Evolutionary conservation across 2,329 filamentous ascomycete genomes (phyloP), one percentile per base, ranked within the genome.

Genomic region (Paracamarosporium sp.): DNA sequence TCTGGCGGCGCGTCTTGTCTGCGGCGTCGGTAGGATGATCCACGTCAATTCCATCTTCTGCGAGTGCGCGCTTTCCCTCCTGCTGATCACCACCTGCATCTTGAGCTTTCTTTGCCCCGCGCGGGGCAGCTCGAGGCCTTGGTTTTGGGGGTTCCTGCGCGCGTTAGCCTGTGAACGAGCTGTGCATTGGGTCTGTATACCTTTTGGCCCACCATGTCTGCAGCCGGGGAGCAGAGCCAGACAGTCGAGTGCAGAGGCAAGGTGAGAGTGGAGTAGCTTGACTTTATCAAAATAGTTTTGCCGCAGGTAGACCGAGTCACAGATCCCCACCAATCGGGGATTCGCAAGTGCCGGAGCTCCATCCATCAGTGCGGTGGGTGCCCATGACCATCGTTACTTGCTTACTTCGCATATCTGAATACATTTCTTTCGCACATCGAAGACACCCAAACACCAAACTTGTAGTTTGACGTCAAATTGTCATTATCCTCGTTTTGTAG

Each of bases 171-270:
- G 24, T 8, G 33, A 20, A 20, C 13, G 2, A 12, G 28, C 12
- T 35, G 38, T 22, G 12, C 24, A 6, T 38, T 11, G 5, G 35
- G 6, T 15, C n/a, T 44, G n/a, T 47, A 2, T 62, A 71, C 72
- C 65, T 71, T 73, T 54, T 67, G 71, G 62, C 65, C 70, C 62
- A 66, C 71, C 72, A 75, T 75, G 31, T 58, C 59, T 69, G 67
- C 55, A 51, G 43, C 52, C 36, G 54, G 41, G 35, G 46, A 55
- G 47, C 46, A 59, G 55, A 45, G 45, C 57, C 44, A 53, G 48
- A 31, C 50, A 59, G 59, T 45, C 57, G 41, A 36, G 24, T 55
- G 50, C 45, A 57, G 63, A 53, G 55, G 50, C 58, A 50, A 55
- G 44, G 55, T 38, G 50, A 55, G 61, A 5, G 33, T 60, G 51